A percentile compares a stretch with the other conserved stretches of the same genome.
phyloP scores from a whole-genome alignment of 768 basidiomycete species.

The Lactarius evosmus region DNA sequence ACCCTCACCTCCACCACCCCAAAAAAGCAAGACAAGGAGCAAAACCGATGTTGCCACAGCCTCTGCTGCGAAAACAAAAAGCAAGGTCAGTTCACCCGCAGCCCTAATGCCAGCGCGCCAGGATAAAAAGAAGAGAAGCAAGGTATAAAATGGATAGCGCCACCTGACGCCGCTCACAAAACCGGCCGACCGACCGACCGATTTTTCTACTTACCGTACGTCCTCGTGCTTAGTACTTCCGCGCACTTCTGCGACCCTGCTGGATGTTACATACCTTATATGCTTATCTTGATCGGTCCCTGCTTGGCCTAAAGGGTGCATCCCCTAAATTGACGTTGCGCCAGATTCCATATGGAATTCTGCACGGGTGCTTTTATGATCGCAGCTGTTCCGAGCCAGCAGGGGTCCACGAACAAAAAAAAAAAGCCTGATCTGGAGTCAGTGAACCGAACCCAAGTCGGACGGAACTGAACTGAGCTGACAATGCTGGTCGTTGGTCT shows the following conservation, averaged over 20 bases:
- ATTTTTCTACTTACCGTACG: slow-evolving; percentile 3
- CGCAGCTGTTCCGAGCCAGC: slow-evolving; percentile 10
- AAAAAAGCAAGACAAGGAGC: slow-evolving; percentile 32
- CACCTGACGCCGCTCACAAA: slow-evolving; percentile 23
- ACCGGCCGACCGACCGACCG: slow-evolving; percentile 13
- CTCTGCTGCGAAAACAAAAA: slow-evolving; percentile 14
- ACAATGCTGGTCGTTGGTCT: slow-evolving; percentile 10
- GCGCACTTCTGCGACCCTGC: slow-evolving; percentile 9
- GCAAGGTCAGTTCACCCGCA: slow-evolving; percentile 13
- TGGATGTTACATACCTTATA: slow-evolving; percentile 26
- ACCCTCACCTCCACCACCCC: slow-evolving; percentile 29
- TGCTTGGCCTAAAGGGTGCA: slow-evolving; percentile 14
- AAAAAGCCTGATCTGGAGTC: neutral
- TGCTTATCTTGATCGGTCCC: slow-evolving; percentile 26
- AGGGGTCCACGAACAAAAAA: slow-evolving; percentile 5
- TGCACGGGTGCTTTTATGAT: neutral
- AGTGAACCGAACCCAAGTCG: neutral
- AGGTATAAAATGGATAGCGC: slow-evolving; percentile 35
- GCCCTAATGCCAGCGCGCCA: slow-evolving; percentile 28
- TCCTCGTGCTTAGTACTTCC: slow-evolving; percentile 12
- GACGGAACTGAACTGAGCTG: slow-evolving; percentile 10
- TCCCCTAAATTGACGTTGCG: slow-evolving; percentile 12
- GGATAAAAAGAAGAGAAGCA: slow-evolving; percentile 46
- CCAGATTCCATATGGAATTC: slow-evolving; percentile 15
- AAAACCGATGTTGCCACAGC: slow-evolving; percentile 13